Evolutionary conservation across 2,329 filamentous ascomycete species (phyloP).

Genomic region (Neonectria ditissima): DNA sequence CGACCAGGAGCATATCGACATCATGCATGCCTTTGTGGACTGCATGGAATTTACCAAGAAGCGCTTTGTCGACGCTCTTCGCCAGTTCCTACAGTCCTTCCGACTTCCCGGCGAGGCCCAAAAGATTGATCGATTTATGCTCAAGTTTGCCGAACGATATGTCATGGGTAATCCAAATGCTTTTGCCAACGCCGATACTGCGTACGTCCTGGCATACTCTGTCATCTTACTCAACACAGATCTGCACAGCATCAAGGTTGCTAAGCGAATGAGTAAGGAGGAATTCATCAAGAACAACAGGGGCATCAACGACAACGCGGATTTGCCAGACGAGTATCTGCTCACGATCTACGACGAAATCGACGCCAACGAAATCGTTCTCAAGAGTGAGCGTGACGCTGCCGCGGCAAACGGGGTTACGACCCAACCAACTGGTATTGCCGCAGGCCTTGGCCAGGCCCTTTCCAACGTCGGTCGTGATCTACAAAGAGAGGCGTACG

Average conservation of each 20-base stretch:
- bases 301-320: conserved; percentile 96
- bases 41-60: conserved; percentile 92
- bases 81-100: conserved; percentile 94
- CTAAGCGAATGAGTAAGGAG: conserved; percentile 89
- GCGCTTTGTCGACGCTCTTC: conserved; percentile 91
- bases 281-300: conserved; percentile 99
- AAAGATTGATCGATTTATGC: conserved; percentile 99
- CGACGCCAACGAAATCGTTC: conserved; percentile 88
- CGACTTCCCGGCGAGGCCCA: conserved; percentile 95
- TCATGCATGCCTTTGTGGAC: conserved; percentile 98
- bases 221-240: conserved; percentile 98
- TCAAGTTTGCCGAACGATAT: conserved; percentile 98
- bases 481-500: conserved; percentile 90
- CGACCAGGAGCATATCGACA: conserved; percentile 91
- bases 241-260: conserved; percentile 89
- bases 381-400: conserved; percentile 90
- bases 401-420: conserved; percentile 81
- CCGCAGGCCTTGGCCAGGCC: conserved; percentile 86
- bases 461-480: conserved; percentile 93
- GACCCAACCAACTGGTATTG: conserved; percentile 75
- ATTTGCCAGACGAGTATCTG: conserved; percentile 93
- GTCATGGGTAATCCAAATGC: conserved; percentile 95
- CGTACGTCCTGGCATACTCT: conserved; percentile 95
- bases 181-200: conserved; percentile 97
- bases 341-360: conserved; percentile 94